Conservation (phyloP, 2,329 filamentous ascomycete genomes). For the Diplocarpon rosae region DNA sequence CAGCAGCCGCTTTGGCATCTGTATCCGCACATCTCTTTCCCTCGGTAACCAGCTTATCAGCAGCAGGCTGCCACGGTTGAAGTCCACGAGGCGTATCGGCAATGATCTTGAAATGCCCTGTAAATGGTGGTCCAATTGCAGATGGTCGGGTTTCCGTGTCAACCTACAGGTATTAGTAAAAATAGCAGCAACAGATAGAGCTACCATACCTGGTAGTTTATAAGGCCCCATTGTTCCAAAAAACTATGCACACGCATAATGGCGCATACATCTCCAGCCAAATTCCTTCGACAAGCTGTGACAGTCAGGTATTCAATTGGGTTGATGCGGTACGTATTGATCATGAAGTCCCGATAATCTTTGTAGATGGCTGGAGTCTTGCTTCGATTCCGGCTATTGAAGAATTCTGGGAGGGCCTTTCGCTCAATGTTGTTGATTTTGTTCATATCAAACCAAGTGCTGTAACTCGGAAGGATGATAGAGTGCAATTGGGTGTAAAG, state of each 20-base stretch:
- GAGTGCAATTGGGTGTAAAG: slow-evolving; percentile 88
- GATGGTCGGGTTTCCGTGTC: slow-evolving; percentile 92
- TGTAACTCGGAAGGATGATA: slow-evolving; percentile 95
- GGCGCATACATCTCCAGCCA: slow-evolving; percentile 94
- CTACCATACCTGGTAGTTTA: slow-evolving; percentile 82
- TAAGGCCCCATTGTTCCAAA: slow-evolving; percentile 95
- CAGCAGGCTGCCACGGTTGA: slow-evolving; percentile 87
- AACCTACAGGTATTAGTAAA: slow-evolving; percentile 47
- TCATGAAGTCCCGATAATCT: slow-evolving; percentile 99
- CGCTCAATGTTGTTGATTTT: slow-evolving; percentile 81
- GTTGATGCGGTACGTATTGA: slow-evolving; percentile 96
- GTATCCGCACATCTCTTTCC: slow-evolving; percentile 44
- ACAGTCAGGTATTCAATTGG: slow-evolving; percentile 94
- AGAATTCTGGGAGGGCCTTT: slow-evolving; percentile 94
- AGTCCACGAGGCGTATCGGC: slow-evolving; percentile 91
- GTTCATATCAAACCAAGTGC: slow-evolving; percentile 98
- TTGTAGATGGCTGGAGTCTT: slow-evolving; percentile 97
- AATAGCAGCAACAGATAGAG: not conserved
- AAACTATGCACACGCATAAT: slow-evolving; percentile 99
- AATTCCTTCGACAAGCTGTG: slow-evolving; percentile 85
- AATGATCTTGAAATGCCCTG: slow-evolving; percentile 91
- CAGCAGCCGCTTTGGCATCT: slow-evolving; percentile 47
- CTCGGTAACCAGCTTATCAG: slow-evolving; percentile 56
- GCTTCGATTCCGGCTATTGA: slow-evolving; percentile 96
- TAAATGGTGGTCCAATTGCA: slow-evolving; percentile 91